phyloP scores from a whole-genome alignment of 2,329 filamentous ascomycete species.

The Colletotrichum siamense region DNA sequence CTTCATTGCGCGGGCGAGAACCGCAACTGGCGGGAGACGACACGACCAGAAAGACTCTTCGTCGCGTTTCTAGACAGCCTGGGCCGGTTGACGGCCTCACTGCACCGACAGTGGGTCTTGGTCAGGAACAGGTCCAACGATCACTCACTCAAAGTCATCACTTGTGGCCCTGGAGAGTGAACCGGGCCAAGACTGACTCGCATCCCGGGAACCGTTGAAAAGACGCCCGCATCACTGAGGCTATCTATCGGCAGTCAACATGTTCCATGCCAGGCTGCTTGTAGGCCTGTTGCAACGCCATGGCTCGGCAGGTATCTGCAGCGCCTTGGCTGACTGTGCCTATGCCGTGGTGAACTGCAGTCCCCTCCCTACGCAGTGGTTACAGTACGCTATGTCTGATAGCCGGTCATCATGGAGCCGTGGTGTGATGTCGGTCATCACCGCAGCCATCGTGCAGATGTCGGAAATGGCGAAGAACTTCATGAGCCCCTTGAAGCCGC shows the following conservation, averaged over 20 bases:
- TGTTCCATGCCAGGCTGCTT: neutral
- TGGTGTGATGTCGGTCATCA: neutral
- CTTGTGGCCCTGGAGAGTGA: neutral
- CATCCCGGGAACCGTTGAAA: neutral
- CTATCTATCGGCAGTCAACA: neutral
- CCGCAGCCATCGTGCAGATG: neutral
- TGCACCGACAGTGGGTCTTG: neutral
- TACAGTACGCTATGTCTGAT: neutral
- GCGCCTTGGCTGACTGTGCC: neutral
- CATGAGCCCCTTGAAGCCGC: neutral
- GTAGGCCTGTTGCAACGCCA: neutral
- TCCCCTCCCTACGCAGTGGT: neutral
- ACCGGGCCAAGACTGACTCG: neutral
- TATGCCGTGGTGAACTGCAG: neutral
- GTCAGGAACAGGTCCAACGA: neutral
- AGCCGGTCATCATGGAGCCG: neutral
- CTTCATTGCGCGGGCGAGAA: neutral
- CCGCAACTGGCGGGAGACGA: neutral
- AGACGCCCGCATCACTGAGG: neutral
- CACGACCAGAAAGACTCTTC: neutral
- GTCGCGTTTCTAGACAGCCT: neutral
- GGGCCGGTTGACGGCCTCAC: neutral
- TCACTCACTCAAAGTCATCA: neutral
- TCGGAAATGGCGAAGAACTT: constrained; percentile 12
- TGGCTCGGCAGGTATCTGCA: neutral